Conservation (phyloP, 1,139 yeast species). For the Wickerhamomyces sp. region DNA sequence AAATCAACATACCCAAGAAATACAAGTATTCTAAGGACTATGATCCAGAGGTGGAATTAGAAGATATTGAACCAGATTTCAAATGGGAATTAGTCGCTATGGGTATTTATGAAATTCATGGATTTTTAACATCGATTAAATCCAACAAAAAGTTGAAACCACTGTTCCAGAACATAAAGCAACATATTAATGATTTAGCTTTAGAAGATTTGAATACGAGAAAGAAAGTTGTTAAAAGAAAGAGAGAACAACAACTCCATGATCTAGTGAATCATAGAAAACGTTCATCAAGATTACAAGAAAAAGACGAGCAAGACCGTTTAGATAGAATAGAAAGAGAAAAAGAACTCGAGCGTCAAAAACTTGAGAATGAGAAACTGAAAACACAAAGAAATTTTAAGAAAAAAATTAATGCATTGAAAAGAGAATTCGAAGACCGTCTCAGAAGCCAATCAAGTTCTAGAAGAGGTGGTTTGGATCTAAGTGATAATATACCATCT, state of each 20-base stretch:
- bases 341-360: conserved; percentile 22
- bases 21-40: conserved; percentile 33
- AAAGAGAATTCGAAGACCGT: conserved; percentile 21
- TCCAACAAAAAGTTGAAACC: conserved; percentile 17
- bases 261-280: conserved; percentile 46
- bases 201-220: conserved; percentile 37
- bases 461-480: conserved; percentile 14
- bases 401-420: conserved; percentile 18
- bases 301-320: conserved; percentile 41
- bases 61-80: conserved; percentile 26
- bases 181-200: conserved; percentile 21
- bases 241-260: conserved; percentile 44
- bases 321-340: conserved; percentile 26
- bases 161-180: conserved; percentile 20
- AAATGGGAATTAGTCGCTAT: conserved; percentile 39
- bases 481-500: conserved; percentile 10
- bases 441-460: conserved; percentile 14
- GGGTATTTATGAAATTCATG: conserved; percentile 26
- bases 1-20: conserved; percentile 28
- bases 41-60: conserved; percentile 20
- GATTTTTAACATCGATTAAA: conserved; percentile 18
- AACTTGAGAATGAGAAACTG: conserved; percentile 19
- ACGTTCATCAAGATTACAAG: conserved; percentile 45
- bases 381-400: conserved; percentile 22
- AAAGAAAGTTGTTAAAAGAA: conserved; percentile 37